A percentile compares a stretch with the other conserved stretches of the same genome.
phyloP scores from a whole-genome alignment of 768 basidiomycete species.

The Leccinum boreale region DNA sequence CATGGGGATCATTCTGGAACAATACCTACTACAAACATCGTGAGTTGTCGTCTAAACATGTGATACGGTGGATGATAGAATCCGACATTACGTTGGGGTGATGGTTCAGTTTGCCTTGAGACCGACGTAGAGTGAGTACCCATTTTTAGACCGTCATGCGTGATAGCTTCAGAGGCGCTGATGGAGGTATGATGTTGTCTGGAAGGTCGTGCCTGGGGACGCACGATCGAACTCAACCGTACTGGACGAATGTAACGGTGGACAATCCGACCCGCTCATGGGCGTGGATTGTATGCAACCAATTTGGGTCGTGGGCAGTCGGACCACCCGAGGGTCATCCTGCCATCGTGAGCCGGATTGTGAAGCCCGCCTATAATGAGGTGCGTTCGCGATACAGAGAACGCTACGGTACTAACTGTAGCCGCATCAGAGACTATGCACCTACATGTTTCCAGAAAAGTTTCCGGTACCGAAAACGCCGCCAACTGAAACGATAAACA shows the following conservation, averaged over 20 bases:
- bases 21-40: conserved; percentile 43
- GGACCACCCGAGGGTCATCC: conserved; percentile 38
- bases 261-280: conserved; percentile 61
- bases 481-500: conserved; percentile 42
- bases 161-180: conserved; percentile 18
- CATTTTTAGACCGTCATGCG: neutral
- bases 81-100: neutral
- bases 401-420: neutral
- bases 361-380: conserved; percentile 29
- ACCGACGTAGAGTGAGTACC: conserved; percentile 45
- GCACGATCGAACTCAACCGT: conserved; percentile 36
- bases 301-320: conserved; percentile 53
- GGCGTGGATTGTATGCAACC: conserved; percentile 73
- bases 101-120: conserved; percentile 48
- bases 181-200: conserved; percentile 29
- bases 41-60: conserved; percentile 31
- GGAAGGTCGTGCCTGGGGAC: conserved; percentile 38
- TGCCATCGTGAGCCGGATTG: conserved; percentile 32
- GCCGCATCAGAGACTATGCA: conserved; percentile 58
- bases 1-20: conserved; percentile 62
- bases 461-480: conserved; percentile 49
- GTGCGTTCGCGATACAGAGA: conserved; percentile 9
- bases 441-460: conserved; percentile 59
- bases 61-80: neutral
- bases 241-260: conserved; percentile 54